A percentile compares a stretch with the other conserved stretches of the same genome.
Evolutionary conservation across 2,329 filamentous ascomycete genomes (phyloP).

Genomic region (Colletotrichum sansevieriae): DNA sequence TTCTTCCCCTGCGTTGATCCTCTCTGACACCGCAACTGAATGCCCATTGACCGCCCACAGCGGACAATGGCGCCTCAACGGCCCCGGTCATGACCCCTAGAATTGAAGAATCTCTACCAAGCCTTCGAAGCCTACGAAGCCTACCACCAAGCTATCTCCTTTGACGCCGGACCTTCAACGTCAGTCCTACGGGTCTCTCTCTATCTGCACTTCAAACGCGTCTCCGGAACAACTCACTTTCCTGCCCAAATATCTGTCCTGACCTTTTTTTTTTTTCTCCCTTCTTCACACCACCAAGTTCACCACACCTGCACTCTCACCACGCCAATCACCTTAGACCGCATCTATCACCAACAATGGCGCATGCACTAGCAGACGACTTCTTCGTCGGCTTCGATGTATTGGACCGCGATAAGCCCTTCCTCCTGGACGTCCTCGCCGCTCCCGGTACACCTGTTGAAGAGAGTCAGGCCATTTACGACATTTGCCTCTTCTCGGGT

Average conservation of each 20-base stretch:
- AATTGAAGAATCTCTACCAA: slow-evolving; percentile 7
- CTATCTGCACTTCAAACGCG: slow-evolving; percentile 21
- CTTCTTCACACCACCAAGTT: slow-evolving; percentile 14
- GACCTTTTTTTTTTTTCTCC: slow-evolving; percentile 14
- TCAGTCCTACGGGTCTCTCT: not conserved
- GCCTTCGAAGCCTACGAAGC: not conserved
- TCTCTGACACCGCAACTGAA: slow-evolving; percentile 30
- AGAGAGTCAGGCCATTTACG: slow-evolving; percentile 48
- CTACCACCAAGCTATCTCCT: not conserved
- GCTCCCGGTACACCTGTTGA: slow-evolving; percentile 44
- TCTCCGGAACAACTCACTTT: slow-evolving; percentile 27
- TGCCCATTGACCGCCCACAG: slow-evolving; percentile 33
- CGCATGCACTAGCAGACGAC: slow-evolving; percentile 27
- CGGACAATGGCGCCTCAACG: slow-evolving; percentile 32
- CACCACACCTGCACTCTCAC: slow-evolving; percentile 1
- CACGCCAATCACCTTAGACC: not conserved
- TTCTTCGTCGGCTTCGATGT: slow-evolving; percentile 50
- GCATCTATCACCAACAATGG: slow-evolving; percentile 31
- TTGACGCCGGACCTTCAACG: slow-evolving; percentile 30
- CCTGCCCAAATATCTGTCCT: slow-evolving; percentile 23
- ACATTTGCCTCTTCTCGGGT: slow-evolving; percentile 50
- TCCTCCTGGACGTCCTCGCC: slow-evolving; percentile 50
- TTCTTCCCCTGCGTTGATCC: slow-evolving; percentile 23
- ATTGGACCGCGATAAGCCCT: slow-evolving; percentile 47
- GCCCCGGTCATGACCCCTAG: slow-evolving; percentile 7